These are phyloP conservation scores for Phytophthora sojae DNA, from an alignment of 352 stramenopile species.

Conservation along the genomic window DNA sequence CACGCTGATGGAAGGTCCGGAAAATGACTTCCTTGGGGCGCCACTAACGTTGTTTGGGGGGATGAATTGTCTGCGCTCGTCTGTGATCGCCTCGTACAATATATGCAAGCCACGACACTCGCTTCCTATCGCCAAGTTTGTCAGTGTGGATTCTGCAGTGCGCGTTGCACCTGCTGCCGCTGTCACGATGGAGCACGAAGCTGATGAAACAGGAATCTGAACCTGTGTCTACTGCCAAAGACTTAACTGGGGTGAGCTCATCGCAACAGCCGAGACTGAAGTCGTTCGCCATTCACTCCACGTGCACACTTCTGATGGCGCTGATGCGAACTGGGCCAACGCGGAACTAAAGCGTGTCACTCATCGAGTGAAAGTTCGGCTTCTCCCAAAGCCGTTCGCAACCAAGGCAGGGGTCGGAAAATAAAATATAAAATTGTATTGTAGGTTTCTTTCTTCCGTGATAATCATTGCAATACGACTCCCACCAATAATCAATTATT, in stretches of 20 bases:
- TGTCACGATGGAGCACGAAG: too few relatives aligned
- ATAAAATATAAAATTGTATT: too few relatives aligned
- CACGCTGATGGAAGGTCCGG: not conserved
- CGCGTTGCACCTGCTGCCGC: too few relatives aligned
- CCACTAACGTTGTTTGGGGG: not conserved
- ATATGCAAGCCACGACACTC: not conserved
- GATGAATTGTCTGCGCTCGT: not conserved
- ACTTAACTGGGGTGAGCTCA: not conserved
- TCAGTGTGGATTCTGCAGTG: too few relatives aligned
- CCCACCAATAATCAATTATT: too few relatives aligned
- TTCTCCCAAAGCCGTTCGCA: not conserved
- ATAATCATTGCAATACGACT: too few relatives aligned
- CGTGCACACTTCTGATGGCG: not conserved
- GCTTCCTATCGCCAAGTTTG: not conserved
- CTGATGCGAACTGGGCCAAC: not conserved
- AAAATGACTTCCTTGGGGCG: not conserved
- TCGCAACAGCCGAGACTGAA: not conserved
- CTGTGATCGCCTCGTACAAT: not conserved
- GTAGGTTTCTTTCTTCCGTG: too few relatives aligned
- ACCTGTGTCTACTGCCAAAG: not conserved
- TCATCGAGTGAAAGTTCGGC: not conserved
- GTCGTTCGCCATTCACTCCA: not conserved
- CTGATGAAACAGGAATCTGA: not conserved
- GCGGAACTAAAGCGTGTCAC: not conserved
- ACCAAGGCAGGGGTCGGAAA: too few relatives aligned